Evolutionary conservation across 305 asterid genomes (phyloP), one percentile per base, ranked within the genome.

Genomic region (Rubia peregrina): DNA sequence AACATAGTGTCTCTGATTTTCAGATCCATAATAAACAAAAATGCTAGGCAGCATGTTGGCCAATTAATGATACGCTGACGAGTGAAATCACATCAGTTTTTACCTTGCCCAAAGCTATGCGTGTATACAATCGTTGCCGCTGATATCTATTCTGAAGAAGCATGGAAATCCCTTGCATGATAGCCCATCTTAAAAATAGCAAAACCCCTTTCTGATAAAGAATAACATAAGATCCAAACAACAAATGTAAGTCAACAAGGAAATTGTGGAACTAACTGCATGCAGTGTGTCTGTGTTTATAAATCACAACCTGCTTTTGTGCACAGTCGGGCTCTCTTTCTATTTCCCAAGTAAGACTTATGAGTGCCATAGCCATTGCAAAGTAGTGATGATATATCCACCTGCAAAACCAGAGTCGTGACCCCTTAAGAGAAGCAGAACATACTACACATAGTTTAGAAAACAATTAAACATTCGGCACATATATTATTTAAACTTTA

Each of bases 51-150:
- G 33, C 13, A 44, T 6, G 59, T 40, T 1, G 1, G 13, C 33
- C 21, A 38, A 67, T 19, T 24, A 8, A 75, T 12, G n/a, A 63
- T 33, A 59, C 64, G 38, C 62, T 65, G 68, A 65, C 51, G 76
- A n/a, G 42, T 68, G n/a, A 30, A 14, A 61, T 49, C 66, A 55
- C 43, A 67, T 26, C 40, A n/a, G 21, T 12, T 24, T 51, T 33
- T 83, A 92, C 98, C 96, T 95, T 95, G 78, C 99, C 99, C 80
- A 95, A 86, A 3, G 99, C 98, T 78, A 95, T 95, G 24, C 99
- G 98, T 72, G 99, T 95, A 74, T 95, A 95, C 44, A 95, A 89
- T 79, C 99, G 87, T 88, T 95, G 99, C 72, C 98, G 82, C 75
- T 95, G 99, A 79, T 95, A 95, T 80, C 89, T 88, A 71, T 95